These are phyloP conservation scores for Mortierella sp. DNA, from an alignment of 371 early-diverging fungal species.

Conservation along the genomic window DNA sequence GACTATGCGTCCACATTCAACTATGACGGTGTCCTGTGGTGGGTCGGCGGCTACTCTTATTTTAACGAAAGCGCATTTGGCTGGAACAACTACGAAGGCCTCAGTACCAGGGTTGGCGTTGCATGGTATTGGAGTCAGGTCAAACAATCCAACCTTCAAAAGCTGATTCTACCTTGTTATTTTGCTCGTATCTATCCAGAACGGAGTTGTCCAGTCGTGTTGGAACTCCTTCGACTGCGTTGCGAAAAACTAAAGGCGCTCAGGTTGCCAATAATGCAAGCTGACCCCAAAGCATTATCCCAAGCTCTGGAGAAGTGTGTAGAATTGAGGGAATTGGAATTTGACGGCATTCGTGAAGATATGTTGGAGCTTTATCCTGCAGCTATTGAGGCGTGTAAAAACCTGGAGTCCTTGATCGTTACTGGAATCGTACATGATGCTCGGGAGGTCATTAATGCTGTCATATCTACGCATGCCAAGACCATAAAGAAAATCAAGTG, in stretches of 20 bases:
- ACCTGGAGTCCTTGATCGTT: not conserved
- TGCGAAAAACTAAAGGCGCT: not conserved
- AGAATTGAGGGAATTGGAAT: not conserved
- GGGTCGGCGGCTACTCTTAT: not conserved
- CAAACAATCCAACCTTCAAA: not conserved
- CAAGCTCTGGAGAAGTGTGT: not conserved
- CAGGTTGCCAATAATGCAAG: not conserved
- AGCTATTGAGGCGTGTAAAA: not conserved
- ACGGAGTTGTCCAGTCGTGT: not conserved
- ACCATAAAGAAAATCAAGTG: conserved; percentile 6
- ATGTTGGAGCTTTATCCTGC: not conserved
- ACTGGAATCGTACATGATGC: not conserved
- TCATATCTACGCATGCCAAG: not conserved
- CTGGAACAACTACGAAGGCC: not conserved
- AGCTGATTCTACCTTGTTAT: not conserved
- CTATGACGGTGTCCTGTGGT: not conserved
- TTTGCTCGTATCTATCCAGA: not conserved
- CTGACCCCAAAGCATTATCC: not conserved
- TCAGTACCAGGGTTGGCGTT: too few species aligned
- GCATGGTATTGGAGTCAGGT: conserved; percentile 1
- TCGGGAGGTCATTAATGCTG: not conserved
- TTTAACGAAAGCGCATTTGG: not conserved
- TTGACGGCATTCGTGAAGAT: not conserved
- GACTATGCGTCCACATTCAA: not conserved
- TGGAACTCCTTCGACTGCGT: not conserved